Percentiles rank a stretch among this genome's conserved stretches.
Evolutionary conservation across 129 eudicot species (phyloP).

Genomic region (Dittrichia graveolens): DNA sequence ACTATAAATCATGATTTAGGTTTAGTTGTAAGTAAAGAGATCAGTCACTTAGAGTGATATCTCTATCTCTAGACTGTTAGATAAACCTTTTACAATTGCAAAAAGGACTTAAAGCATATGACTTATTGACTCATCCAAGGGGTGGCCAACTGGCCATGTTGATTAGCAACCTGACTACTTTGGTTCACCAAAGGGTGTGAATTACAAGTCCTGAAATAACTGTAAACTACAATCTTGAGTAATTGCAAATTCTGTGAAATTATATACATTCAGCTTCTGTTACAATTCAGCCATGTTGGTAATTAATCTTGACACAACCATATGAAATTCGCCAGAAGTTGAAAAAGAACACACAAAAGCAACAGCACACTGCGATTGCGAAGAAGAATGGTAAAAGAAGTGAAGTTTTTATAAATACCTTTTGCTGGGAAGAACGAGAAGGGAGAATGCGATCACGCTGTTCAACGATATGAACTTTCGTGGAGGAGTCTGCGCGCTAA

Average conservation of each 20-base stretch:
- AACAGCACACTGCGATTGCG: neutral
- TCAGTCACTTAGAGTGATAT: neutral
- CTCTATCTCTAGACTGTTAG: neutral
- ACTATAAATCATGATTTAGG: neutral
- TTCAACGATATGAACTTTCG: neutral
- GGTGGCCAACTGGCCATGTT: too few species aligned
- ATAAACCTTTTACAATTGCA: neutral
- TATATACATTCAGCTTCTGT: neutral
- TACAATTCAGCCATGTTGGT: too few species aligned
- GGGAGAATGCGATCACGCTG: slow-evolving; percentile 1
- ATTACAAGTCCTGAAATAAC: neutral
- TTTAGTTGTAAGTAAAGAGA: neutral
- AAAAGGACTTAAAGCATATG: neutral
- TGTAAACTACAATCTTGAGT: neutral
- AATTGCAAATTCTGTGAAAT: neutral
- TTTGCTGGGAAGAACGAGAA: neutral
- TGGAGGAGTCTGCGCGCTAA: neutral
- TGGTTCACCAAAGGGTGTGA: slow-evolving; percentile 4
- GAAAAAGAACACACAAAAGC: neutral
- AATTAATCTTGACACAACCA: slow-evolving; percentile 9
- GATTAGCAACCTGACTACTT: neutral
- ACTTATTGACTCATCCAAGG: neutral
- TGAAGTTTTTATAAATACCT: slow-evolving; percentile 24
- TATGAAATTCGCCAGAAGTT: neutral
- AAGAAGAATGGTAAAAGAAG: slow-evolving; percentile 7